Evolutionary conservation across 2,329 filamentous ascomycete species (phyloP).

Genomic region (Xylaria sp.): DNA sequence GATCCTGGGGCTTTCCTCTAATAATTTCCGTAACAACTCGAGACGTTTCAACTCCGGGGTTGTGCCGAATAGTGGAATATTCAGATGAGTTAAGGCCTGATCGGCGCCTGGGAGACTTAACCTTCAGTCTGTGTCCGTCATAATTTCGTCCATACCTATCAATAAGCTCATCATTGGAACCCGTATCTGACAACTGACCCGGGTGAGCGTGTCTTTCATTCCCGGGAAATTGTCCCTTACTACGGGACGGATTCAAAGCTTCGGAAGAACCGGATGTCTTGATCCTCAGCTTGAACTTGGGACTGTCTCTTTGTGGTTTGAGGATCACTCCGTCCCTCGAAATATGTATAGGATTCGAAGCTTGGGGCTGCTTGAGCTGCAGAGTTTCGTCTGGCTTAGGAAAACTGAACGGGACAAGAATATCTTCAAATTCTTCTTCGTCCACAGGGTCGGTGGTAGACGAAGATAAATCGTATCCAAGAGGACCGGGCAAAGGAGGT

Average conservation of each 20-base stretch:
- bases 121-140: constrained; percentile 32
- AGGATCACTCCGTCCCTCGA: background rate
- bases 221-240: constrained; percentile 16
- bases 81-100: constrained; percentile 27
- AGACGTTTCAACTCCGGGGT: constrained; percentile 25
- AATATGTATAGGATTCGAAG: background rate
- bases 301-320: constrained; percentile 30
- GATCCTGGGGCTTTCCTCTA: constrained; percentile 32
- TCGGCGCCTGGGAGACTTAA: constrained; percentile 35
- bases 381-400: background rate
- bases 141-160: constrained; percentile 13
- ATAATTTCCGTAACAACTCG: constrained; percentile 28
- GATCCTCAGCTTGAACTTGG: constrained; percentile 37
- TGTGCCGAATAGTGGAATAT: constrained; percentile 33
- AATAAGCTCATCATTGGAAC: constrained; percentile 9
- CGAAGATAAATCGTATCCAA: constrained; percentile 31
- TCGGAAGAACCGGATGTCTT: constrained; percentile 32
- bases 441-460: constrained; percentile 31
- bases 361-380: background rate
- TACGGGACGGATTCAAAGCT: constrained; percentile 12
- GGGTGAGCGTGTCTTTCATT: constrained; percentile 23
- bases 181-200: constrained; percentile 18
- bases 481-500: constrained; percentile 50
- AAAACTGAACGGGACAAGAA: constrained; percentile 39
- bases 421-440: constrained; percentile 38